These are phyloP conservation scores for Amylostereum areolatum DNA, from an alignment of 1,284 basidiomycete species.

Conservation along the genomic window DNA sequence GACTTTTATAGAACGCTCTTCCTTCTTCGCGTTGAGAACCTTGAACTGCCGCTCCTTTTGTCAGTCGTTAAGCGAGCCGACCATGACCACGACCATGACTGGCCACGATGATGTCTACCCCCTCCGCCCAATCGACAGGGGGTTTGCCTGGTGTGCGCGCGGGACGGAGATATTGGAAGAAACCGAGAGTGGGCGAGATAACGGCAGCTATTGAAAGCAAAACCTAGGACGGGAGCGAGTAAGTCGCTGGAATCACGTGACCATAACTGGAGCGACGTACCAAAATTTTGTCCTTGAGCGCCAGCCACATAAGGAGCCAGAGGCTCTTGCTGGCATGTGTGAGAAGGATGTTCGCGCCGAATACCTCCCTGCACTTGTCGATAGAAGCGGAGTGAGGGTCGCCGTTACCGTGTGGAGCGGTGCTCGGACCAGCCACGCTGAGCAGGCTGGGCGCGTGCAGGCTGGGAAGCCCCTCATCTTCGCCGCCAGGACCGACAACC, in stretches of 20 bases:
- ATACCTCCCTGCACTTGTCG: conserved; percentile 68
- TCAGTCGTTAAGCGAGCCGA: conserved; percentile 90
- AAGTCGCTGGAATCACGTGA: too few relatives aligned
- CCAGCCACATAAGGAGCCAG: conserved; percentile 87
- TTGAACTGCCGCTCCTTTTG: conserved; percentile 98
- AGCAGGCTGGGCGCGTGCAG: too few relatives aligned
- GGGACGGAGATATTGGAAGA: conserved; percentile 90
- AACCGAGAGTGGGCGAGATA: conserved; percentile 88
- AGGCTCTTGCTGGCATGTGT: conserved; percentile 74
- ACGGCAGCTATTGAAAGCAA: conserved; percentile 88
- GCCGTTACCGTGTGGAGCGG: too few relatives aligned
- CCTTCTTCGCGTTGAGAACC: conserved; percentile 90
- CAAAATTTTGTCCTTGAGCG: conserved; percentile 93
- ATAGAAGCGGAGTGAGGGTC: conserved; percentile 50
- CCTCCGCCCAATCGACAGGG: conserved; percentile 95
- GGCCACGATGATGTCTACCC: conserved; percentile 93
- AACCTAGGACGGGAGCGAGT: too few relatives aligned
- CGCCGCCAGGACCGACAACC: too few relatives aligned
- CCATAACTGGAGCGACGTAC: too few relatives aligned
- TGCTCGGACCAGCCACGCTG: too few relatives aligned
- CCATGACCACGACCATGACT: conserved; percentile 81
- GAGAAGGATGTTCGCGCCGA: conserved; percentile 83
- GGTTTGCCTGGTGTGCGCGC: conserved; percentile 52
- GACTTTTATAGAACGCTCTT: conserved; percentile 90
- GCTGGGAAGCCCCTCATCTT: too few relatives aligned